Conservation (phyloP, 768 basidiomycete species). For the Mrakia gelida region DNA sequence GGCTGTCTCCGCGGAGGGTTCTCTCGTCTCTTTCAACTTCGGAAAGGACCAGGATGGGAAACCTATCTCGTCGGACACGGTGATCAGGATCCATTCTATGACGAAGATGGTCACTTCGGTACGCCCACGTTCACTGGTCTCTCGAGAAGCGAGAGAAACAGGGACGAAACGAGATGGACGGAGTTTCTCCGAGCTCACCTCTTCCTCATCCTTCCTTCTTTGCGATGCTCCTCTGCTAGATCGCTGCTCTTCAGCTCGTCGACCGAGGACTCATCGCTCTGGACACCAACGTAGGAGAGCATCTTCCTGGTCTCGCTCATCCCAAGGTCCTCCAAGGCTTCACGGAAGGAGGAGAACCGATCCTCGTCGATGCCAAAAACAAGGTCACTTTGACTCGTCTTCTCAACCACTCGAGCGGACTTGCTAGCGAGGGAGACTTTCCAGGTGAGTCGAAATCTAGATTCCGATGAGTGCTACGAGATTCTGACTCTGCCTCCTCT, state of each 20-base stretch:
- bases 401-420: not conserved
- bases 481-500: not conserved
- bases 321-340: not conserved
- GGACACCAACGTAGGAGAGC: not conserved
- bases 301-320: slow-evolving; percentile 11
- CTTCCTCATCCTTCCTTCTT: not conserved
- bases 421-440: not conserved
- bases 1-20: not conserved
- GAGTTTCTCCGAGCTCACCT: not conserved
- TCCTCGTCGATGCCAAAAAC: not conserved
- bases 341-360: not conserved
- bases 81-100: not conserved
- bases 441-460: not conserved
- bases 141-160: not conserved
- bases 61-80: not conserved
- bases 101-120: slow-evolving; percentile 13
- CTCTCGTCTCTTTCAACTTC: not conserved
- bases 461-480: too few relatives aligned
- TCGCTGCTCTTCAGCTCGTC: slow-evolving; percentile 15
- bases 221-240: not conserved
- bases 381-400: not conserved
- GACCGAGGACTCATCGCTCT: not conserved
- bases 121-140: not conserved
- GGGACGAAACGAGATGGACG: not conserved
- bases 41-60: not conserved